Percentiles rank a stretch among this genome's conserved stretches.
Conservation (phyloP, 805 yeast species). For the Myxozyma vanderwaltii region DNA sequence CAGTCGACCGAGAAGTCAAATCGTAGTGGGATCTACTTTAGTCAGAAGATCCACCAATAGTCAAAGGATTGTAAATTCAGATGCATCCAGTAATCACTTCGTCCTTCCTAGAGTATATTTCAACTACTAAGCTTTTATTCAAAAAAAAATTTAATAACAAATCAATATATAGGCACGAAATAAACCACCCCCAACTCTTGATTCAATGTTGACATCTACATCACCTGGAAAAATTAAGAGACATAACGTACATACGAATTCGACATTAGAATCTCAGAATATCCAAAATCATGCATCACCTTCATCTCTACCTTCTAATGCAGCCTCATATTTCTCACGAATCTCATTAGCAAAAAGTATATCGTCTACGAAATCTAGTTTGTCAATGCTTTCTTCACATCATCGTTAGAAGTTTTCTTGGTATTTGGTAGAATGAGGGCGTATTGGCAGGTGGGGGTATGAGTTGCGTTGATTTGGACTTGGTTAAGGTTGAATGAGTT, state of each 20-base stretch:
- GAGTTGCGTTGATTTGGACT: background rate
- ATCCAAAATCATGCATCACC: background rate
- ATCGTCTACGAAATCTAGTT: background rate
- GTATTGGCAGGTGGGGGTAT: too few species aligned
- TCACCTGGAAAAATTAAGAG: background rate
- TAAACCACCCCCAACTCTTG: background rate
- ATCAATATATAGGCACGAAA: background rate
- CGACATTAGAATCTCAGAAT: background rate
- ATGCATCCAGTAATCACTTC: background rate
- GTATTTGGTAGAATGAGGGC: too few species aligned
- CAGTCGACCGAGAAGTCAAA: background rate
- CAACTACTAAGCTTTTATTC: background rate
- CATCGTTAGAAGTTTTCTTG: background rate
- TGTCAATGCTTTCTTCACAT: background rate
- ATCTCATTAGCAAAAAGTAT: background rate
- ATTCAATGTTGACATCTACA: background rate
- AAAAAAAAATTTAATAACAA: too few species aligned
- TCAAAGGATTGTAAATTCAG: background rate
- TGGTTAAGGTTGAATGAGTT: too few species aligned
- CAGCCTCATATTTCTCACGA: background rate
- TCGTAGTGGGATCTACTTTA: constrained; percentile 3
- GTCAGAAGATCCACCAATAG: background rate
- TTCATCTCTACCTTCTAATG: background rate
- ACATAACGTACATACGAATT: background rate
- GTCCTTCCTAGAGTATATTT: background rate